Conservation (phyloP, 179 eudicot genomes). For the Beta macrorhiza region DNA sequence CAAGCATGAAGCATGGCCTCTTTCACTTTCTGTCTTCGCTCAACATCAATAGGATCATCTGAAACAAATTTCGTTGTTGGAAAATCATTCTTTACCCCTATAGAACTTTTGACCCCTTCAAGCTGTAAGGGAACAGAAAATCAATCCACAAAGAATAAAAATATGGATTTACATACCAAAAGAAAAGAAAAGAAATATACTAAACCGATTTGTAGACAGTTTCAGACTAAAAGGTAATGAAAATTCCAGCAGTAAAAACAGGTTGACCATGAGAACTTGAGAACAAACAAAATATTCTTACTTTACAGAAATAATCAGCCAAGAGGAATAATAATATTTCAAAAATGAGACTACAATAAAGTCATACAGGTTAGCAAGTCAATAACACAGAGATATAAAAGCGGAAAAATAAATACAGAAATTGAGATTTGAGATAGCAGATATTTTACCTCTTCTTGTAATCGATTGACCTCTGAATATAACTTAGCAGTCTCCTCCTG, state of each 20-base stretch:
- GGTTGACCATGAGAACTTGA: neutral
- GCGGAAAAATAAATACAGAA: neutral
- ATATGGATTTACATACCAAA: neutral
- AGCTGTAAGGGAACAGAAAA: conserved; percentile 45
- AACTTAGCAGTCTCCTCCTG: conserved; percentile 78
- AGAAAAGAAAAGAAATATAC: neutral
- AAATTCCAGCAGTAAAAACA: neutral
- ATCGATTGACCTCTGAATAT: conserved; percentile 48
- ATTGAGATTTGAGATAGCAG: conserved; percentile 5
- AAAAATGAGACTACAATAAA: neutral
- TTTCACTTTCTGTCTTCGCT: conserved; percentile 87
- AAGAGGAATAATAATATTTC: neutral
- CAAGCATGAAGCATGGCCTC: conserved; percentile 99
- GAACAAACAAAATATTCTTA: neutral
- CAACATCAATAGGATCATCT: conserved; percentile 60
- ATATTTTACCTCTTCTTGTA: conserved; percentile 57
- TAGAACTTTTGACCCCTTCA: conserved; percentile 50
- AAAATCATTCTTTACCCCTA: conserved; percentile 31
- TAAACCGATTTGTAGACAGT: neutral
- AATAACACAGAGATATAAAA: conserved; percentile 16
- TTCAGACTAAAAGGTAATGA: neutral
- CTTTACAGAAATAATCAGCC: neutral
- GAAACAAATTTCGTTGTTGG: conserved; percentile 28
- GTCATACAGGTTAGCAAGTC: neutral
- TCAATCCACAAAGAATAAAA: neutral